Conservation (phyloP, 768 basidiomycete species). For the Trametes gibbosa region DNA sequence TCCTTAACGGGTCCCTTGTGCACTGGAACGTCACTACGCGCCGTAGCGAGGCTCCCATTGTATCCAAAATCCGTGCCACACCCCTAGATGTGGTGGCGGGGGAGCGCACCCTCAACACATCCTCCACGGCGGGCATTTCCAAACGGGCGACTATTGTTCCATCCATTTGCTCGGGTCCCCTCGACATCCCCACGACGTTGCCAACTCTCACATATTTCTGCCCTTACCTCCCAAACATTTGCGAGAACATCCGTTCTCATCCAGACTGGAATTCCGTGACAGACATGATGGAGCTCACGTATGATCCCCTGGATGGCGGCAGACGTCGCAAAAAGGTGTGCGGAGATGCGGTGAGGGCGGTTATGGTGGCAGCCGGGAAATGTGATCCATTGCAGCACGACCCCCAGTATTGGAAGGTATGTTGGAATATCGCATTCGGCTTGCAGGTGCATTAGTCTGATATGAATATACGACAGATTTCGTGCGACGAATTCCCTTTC, state of each 20-base stretch:
- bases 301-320: constrained; percentile 1
- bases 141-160: background rate
- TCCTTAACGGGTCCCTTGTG: background rate
- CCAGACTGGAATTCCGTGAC: background rate
- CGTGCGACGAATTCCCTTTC: constrained; percentile 13
- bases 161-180: background rate
- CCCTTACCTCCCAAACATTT: background rate
- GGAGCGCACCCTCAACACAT: background rate
- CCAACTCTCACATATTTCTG: constrained; percentile 6
- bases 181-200: background rate
- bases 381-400: too few relatives aligned
- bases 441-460: too few relatives aligned
- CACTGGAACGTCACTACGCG: background rate
- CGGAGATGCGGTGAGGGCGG: background rate
- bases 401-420: too few relatives aligned
- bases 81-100: background rate
- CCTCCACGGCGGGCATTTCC: background rate
- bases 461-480: background rate
- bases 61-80: background rate
- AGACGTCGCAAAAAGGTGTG: background rate
- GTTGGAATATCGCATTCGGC: too few relatives aligned
- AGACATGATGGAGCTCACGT: background rate
- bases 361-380: background rate
- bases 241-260: constrained; percentile 3
- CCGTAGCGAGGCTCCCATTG: background rate